Evolutionary conservation across 2,329 filamentous ascomycete genomes (phyloP).

Genomic region (Aspergillus thermomutatus): DNA sequence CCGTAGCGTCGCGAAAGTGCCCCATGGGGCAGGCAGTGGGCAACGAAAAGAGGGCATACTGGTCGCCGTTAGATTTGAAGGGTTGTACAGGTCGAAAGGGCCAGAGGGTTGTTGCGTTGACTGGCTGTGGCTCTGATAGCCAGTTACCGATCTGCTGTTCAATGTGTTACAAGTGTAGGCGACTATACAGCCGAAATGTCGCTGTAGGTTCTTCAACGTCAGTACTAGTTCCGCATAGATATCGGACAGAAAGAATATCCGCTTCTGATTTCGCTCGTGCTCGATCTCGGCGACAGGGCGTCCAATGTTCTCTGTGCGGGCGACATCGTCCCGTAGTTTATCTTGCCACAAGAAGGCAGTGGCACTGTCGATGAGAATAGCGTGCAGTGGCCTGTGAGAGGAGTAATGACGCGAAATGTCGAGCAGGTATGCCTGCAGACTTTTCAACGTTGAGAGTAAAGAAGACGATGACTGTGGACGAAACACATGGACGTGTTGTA

Average conservation of each 20-base stretch:
- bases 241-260: constrained; percentile 29
- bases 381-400: constrained; percentile 43
- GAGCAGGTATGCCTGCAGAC: constrained; percentile 51
- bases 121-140: neutral
- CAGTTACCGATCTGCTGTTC: constrained; percentile 10
- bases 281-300: constrained; percentile 26
- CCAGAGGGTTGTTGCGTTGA: constrained; percentile 14
- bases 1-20: constrained; percentile 34
- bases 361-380: constrained; percentile 54
- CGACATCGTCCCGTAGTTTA: constrained; percentile 43
- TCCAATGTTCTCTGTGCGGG: constrained; percentile 38
- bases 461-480: constrained; percentile 50
- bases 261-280: constrained; percentile 21
- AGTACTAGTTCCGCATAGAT: constrained; percentile 28
- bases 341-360: constrained; percentile 56
- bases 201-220: constrained; percentile 35
- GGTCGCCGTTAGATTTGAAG: constrained; percentile 6
- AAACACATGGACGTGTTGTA: constrained; percentile 59
- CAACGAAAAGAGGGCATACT: constrained; percentile 29
- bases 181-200: constrained; percentile 36
- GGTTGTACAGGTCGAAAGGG: constrained; percentile 16
- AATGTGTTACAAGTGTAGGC: constrained; percentile 36
- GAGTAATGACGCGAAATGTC: constrained; percentile 44
- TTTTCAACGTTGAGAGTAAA: constrained; percentile 48
- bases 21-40: constrained; percentile 39